Evolutionary conservation across 176 grass and related monocot genomes (phyloP).

Genomic region (Raddia guianensis): DNA sequence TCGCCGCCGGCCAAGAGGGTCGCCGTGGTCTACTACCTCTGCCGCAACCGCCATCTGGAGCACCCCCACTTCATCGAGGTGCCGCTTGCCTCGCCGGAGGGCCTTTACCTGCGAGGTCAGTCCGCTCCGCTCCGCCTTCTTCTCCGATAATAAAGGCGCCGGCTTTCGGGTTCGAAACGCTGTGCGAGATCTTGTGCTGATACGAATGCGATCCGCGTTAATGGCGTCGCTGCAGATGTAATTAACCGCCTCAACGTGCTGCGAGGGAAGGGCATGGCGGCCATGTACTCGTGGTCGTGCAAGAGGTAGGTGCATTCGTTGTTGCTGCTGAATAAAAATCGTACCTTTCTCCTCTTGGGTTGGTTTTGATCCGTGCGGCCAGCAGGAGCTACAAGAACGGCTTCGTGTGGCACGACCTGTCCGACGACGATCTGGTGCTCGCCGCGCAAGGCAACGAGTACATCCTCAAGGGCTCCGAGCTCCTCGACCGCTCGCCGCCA

Average conservation of each 20-base stretch:
- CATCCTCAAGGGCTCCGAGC: slow-evolving; percentile 85
- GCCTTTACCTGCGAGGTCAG: slow-evolving; percentile 92
- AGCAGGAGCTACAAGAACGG: slow-evolving; percentile 89
- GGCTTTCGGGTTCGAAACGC: slow-evolving; percentile 6
- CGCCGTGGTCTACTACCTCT: slow-evolving; percentile 93
- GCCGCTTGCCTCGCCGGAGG: slow-evolving; percentile 68
- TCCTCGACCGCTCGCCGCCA: slow-evolving; percentile 58
- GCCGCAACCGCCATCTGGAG: slow-evolving; percentile 84
- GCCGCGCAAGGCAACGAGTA: slow-evolving; percentile 76
- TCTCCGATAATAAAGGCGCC: slow-evolving; percentile 4
- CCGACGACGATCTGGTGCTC: slow-evolving; percentile 72
- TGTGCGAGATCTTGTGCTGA: neutral
- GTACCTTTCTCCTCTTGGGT: neutral
- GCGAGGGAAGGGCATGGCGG: slow-evolving; percentile 81
- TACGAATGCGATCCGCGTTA: slow-evolving; percentile 32
- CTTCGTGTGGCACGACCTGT: slow-evolving; percentile 91
- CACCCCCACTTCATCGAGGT: slow-evolving; percentile 99
- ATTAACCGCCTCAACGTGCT: slow-evolving; percentile 85
- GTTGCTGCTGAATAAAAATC: neutral
- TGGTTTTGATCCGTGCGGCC: slow-evolving; percentile 37
- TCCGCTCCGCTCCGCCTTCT: neutral
- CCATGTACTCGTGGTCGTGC: slow-evolving; percentile 98
- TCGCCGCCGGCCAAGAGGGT: slow-evolving; percentile 47
- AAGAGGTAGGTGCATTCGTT: slow-evolving; percentile 62
- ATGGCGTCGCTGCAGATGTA: slow-evolving; percentile 65